These are phyloP conservation scores for Schwanniomyces pseudopolymorphus DNA, from an alignment of 805 yeast species.

Conservation along the genomic window DNA sequence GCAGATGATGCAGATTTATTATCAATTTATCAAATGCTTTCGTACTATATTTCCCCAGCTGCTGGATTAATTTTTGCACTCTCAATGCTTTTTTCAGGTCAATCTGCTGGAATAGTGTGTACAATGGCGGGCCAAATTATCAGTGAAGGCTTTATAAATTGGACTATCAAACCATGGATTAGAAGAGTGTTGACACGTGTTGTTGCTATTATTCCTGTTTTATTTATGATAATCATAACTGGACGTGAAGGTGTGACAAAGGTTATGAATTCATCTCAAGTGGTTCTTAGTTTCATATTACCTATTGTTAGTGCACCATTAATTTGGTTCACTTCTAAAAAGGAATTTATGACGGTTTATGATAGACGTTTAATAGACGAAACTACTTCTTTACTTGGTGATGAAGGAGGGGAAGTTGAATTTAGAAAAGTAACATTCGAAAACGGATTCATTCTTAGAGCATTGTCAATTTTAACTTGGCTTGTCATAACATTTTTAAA, in stretches of 20 bases:
- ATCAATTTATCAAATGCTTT: constrained; percentile 45
- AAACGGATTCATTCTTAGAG: constrained; percentile 34
- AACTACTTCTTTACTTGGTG: constrained; percentile 11
- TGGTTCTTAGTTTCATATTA: constrained; percentile 42
- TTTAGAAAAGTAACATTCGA: constrained; percentile 33
- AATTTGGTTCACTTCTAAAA: constrained; percentile 42
- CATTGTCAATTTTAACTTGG: constrained; percentile 40
- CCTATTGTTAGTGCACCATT: constrained; percentile 47
- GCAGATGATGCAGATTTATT: constrained; percentile 47
- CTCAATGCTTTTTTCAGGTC: constrained; percentile 47
- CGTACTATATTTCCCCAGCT: constrained; percentile 43
- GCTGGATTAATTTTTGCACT: constrained; percentile 46
- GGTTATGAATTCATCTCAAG: constrained; percentile 46
- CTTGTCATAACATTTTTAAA: constrained; percentile 37
- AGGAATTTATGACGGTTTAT: constrained; percentile 40
- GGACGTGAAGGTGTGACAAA: constrained; percentile 47
- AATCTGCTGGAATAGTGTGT: constrained; percentile 48
- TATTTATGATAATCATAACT: constrained; percentile 33
- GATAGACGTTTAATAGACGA: constrained; percentile 16
- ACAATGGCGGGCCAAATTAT: constrained; percentile 51
- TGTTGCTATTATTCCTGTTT: constrained; percentile 42
- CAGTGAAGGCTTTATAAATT: constrained; percentile 45
- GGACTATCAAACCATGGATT: constrained; percentile 45
- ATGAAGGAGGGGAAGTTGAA: constrained; percentile 7
- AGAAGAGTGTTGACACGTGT: constrained; percentile 41